Conservation (phyloP, 2,329 filamentous ascomycete genomes). For the Orbilia quercus region DNA sequence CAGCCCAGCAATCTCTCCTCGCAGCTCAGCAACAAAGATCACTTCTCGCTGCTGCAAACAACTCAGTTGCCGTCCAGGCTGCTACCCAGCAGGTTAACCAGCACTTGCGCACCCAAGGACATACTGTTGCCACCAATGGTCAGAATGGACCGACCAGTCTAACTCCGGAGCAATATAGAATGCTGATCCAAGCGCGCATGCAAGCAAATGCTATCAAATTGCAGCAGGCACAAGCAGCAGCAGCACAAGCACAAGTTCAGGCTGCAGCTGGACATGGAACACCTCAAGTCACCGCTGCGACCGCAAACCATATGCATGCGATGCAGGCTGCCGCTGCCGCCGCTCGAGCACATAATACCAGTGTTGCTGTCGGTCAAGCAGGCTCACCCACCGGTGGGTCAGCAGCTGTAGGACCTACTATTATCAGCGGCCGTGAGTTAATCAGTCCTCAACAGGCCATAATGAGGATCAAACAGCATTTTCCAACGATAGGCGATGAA, state of each 20-base stretch:
- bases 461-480: constrained; percentile 51
- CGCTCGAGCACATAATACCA: constrained; percentile 41
- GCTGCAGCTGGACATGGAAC: constrained; percentile 16
- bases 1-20: constrained; percentile 50
- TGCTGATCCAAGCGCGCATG: constrained; percentile 51
- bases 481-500: constrained; percentile 52
- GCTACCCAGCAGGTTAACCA: constrained; percentile 53
- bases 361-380: constrained; percentile 16
- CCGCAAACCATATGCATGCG: constrained; percentile 31
- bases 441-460: constrained; percentile 48
- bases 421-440: constrained; percentile 1
- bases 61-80: constrained; percentile 37
- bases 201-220: constrained; percentile 45
- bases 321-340: constrained; percentile 51
- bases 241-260: constrained; percentile 25
- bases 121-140: constrained; percentile 39
- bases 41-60: constrained; percentile 27
- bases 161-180: constrained; percentile 50
- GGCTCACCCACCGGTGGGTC: background rate
- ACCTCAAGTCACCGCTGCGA: constrained; percentile 23
- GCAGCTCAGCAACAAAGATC: constrained; percentile 44
- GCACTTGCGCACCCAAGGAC: constrained; percentile 41
- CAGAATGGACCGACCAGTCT: constrained; percentile 51
- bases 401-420: background rate
- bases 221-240: constrained; percentile 32